These are phyloP conservation scores for Athelia psychrophila DNA, from an alignment of 1,284 basidiomycete species.

Conservation along the genomic window DNA sequence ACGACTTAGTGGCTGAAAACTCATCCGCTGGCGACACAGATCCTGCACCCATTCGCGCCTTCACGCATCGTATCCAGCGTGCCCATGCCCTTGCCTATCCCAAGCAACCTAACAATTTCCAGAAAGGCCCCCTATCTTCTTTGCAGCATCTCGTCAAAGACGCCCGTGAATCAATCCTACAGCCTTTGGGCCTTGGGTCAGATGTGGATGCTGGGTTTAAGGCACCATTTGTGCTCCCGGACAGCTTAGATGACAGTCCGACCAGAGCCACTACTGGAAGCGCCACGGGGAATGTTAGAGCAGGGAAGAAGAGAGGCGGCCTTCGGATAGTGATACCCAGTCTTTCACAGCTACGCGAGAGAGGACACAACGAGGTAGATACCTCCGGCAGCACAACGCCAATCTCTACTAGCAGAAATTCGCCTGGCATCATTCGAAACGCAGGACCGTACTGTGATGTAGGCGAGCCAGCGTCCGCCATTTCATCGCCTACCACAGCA, in stretches of 20 bases:
- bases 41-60: constrained; percentile 40
- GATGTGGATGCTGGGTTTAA: constrained; percentile 39
- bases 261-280: constrained; percentile 18
- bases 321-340: not conserved
- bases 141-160: constrained; percentile 61
- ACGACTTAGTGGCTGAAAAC: not conserved
- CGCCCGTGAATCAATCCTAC: constrained; percentile 49
- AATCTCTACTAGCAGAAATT: too few relatives aligned
- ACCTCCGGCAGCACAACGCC: too few relatives aligned
- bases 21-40: constrained; percentile 23
- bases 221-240: constrained; percentile 51
- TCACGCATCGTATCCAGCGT: constrained; percentile 33
- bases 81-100: constrained; percentile 31
- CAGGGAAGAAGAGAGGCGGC: constrained; percentile 40
- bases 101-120: constrained; percentile 33
- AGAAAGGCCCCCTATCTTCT: constrained; percentile 48
- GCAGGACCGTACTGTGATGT: too few relatives aligned
- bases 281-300: constrained; percentile 43
- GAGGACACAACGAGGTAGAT: too few relatives aligned
- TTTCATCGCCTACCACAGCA: too few relatives aligned
- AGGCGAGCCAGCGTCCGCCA: too few relatives aligned
- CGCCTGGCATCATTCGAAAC: too few relatives aligned
- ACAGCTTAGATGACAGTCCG: constrained; percentile 38
- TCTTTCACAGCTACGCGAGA: not conserved
- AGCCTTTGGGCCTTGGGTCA: constrained; percentile 44